A percentile compares a stretch with the other conserved stretches of the same genome.
phyloP scores from a whole-genome alignment of 805 yeast genomes.

The Cyberlindnera petersonii region DNA sequence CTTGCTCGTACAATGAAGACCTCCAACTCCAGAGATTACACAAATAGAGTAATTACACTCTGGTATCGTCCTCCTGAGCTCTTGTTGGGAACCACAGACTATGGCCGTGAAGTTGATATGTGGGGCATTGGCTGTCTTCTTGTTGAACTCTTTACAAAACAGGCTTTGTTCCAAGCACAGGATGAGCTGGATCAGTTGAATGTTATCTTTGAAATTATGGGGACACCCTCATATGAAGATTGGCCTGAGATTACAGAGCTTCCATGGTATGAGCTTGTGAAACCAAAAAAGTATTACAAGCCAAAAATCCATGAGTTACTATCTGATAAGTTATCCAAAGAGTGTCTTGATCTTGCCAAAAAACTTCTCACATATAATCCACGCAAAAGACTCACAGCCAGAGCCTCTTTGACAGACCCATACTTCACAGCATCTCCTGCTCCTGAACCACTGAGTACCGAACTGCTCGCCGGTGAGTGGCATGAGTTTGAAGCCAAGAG shows the following conservation, averaged over 20 bases:
- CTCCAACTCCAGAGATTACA: constrained; percentile 60
- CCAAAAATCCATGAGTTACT: constrained; percentile 40
- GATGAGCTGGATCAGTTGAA: constrained; percentile 84
- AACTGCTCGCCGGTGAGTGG: constrained; percentile 77
- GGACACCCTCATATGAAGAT: constrained; percentile 65
- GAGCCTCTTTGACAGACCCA: constrained; percentile 60
- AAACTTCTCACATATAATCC: constrained; percentile 70
- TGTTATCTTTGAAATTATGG: constrained; percentile 78
- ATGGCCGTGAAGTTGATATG: constrained; percentile 86
- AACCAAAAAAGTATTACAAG: constrained; percentile 42
- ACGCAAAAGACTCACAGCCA: constrained; percentile 57
- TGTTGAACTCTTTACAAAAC: constrained; percentile 70
- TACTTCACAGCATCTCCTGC: constrained; percentile 71
- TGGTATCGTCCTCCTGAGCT: constrained; percentile 99
- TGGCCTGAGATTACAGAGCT: constrained; percentile 80
- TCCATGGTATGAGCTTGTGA: constrained; percentile 90
- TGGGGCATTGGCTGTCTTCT: constrained; percentile 97
- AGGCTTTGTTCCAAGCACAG: constrained; percentile 79
- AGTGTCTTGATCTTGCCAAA: constrained; percentile 61
- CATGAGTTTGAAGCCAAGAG: constrained; percentile 95
- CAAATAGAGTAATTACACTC: constrained; percentile 90
- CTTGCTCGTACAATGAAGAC: constrained; percentile 72
- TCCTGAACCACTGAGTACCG: constrained; percentile 54
- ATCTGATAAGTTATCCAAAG: constrained; percentile 40
- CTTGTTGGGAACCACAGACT: constrained; percentile 82